phyloP scores from a whole-genome alignment of 1,284 basidiomycete genomes.

The Cryptococcus maquisensis region DNA sequence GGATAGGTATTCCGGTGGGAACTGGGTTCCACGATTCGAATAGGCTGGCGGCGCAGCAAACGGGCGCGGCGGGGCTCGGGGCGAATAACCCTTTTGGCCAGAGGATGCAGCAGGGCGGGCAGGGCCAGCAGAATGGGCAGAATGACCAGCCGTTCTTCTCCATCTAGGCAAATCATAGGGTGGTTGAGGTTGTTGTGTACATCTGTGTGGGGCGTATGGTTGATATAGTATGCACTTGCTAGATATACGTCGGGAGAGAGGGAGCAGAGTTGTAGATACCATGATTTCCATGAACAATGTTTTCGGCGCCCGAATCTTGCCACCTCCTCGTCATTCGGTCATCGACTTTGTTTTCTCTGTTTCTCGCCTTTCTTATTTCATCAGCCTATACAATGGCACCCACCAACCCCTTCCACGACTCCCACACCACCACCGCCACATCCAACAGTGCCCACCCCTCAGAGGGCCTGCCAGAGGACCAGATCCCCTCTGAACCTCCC shows the following conservation, averaged over 20 bases:
- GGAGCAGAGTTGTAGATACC: too few species aligned
- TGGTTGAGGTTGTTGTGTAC: too few species aligned
- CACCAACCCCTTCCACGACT: too few species aligned
- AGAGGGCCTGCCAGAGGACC: not conserved
- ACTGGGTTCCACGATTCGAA: constrained; percentile 54
- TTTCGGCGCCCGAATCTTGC: not conserved
- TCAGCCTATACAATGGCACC: too few species aligned
- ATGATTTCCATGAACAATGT: too few species aligned
- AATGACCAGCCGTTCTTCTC: constrained; percentile 80
- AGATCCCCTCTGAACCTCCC: constrained; percentile 11
- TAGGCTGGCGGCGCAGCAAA: constrained; percentile 58
- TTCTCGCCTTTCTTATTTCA: not conserved
- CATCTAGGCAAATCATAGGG: constrained; percentile 49
- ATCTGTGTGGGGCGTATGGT: too few species aligned
- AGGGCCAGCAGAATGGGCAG: constrained; percentile 46
- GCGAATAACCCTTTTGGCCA: constrained; percentile 71
- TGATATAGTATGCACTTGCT: too few species aligned
- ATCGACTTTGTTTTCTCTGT: too few species aligned
- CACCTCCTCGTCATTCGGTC: not conserved
- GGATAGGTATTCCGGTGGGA: constrained; percentile 63
- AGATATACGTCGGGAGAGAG: too few species aligned
- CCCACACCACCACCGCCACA: not conserved
- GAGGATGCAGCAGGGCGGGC: constrained; percentile 57
- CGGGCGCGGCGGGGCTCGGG: constrained; percentile 44
- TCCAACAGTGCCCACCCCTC: constrained; percentile 1